Evolutionary conservation across 192 early-diverging fungal species (phyloP), one percentile per base, ranked within the genome.

Genomic region (Obelidium mucronatum): DNA sequence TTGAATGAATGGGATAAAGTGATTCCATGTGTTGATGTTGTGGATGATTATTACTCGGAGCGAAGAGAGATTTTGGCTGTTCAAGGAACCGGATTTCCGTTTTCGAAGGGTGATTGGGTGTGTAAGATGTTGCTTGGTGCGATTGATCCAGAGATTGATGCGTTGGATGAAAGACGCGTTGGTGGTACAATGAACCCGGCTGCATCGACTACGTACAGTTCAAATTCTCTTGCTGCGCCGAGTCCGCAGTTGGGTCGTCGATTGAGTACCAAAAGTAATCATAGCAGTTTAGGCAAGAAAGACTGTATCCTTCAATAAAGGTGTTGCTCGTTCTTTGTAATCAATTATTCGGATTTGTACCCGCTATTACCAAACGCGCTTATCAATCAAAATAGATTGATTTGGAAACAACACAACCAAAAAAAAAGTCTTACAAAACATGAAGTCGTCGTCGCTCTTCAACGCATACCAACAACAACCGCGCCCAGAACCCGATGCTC

Each of bases 81-180:
- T 22, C 67, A 69, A 52, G 67, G 67, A 22, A 26, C 11, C n/a
- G 28, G 30, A 8, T 69, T 69, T 54, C 30, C 24, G 24, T 69
- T 69, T 51, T 69, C 67, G 28, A 19, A 34, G 2, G 67, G 67
- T 2, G 67, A 69, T 52, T 69, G 67, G 67, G 52, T 69, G 24
- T 69, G 67, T 44, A 69, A 69, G 40, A 24, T 69, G 67, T 36
- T 69, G n/a, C 30, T 69, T 40, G 67, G 67, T 24, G 36, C 13
- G 1, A 40, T 69, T n/a, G 67, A 69, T 53, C 42, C 30, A 15
- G 67, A 69, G 35, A 8, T 69, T 24, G 67, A 69, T 51, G 67
- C 36, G 13, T 24, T 69, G 40, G 67, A 69, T 30, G 67, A 69
- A 36, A 8, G 58, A 6, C 8, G 24, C 6, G 13, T 60, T 34